These are phyloP conservation scores for Rhynchospora breviuscula DNA, from an alignment of 176 grass and related monocot genomes.

Conservation along the genomic window DNA sequence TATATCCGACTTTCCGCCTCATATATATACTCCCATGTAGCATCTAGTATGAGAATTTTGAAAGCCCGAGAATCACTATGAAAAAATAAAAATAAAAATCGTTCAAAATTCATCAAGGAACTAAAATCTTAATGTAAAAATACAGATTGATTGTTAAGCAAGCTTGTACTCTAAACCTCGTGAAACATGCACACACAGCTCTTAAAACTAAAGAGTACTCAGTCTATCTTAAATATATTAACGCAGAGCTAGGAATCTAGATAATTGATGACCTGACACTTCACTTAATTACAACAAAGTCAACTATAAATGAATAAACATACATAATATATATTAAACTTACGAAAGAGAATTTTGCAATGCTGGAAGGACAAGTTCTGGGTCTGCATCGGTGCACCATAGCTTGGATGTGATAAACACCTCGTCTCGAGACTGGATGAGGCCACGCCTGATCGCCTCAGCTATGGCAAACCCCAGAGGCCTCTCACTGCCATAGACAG, in stretches of 20 bases:
- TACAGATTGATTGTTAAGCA: neutral
- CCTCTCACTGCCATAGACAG: slow-evolving; percentile 33
- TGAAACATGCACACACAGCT: neutral
- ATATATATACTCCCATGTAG: neutral
- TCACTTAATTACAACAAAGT: neutral
- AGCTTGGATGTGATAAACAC: slow-evolving; percentile 47
- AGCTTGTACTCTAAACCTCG: neutral
- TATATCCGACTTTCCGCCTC: too few species aligned
- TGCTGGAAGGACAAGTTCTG: slow-evolving; percentile 42
- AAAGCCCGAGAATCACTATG: neutral
- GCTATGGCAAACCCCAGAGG: slow-evolving; percentile 30
- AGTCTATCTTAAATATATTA: slow-evolving; percentile 1
- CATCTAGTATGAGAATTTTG: neutral
- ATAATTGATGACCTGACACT: neutral
- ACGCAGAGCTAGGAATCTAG: neutral
- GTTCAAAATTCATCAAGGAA: neutral
- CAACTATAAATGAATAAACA: neutral
- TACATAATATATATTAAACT: neutral
- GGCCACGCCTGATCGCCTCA: slow-evolving; percentile 19
- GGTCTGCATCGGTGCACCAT: slow-evolving; percentile 36
- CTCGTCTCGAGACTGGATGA: slow-evolving; percentile 25
- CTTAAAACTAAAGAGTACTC: neutral
- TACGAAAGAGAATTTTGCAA: slow-evolving; percentile 40
- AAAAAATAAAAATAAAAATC: neutral
- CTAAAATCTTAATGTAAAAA: neutral